Evolutionary conservation across 2,329 filamentous ascomycete genomes (phyloP).

Genomic region (Colletotrichum sansevieriae): DNA sequence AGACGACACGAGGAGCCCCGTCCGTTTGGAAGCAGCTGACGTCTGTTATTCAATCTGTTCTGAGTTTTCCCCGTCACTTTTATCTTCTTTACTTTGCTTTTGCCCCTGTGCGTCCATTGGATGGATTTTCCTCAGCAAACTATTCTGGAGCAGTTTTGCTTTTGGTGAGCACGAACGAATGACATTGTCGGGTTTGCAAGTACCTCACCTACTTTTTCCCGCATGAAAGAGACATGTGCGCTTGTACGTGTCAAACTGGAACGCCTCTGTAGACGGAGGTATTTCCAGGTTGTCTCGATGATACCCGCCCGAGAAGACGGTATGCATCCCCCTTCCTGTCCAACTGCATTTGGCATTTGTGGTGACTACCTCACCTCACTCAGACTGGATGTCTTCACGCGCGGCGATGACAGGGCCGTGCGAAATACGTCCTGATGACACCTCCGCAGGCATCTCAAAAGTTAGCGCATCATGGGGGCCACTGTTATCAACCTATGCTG

Average conservation of each 20-base stretch:
- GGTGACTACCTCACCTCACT: neutral
- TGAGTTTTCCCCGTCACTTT: neutral
- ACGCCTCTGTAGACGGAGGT: neutral
- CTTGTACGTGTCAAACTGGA: neutral
- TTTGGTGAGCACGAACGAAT: neutral
- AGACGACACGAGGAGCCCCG: neutral
- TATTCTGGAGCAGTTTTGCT: neutral
- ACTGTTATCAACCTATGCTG: too few relatives aligned
- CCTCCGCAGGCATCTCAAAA: too few relatives aligned
- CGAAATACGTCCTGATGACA: neutral
- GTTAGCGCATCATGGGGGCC: too few relatives aligned
- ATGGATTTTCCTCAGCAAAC: constrained; percentile 1
- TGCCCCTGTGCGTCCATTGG: neutral
- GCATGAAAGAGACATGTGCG: neutral
- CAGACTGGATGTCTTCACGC: neutral
- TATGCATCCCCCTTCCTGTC: neutral
- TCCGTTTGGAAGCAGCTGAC: too few relatives aligned
- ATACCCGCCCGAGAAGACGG: neutral
- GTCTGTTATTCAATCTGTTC: neutral
- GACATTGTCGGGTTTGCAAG: neutral
- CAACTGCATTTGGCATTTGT: too few relatives aligned
- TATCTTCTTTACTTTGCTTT: neutral
- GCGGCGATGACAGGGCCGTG: neutral
- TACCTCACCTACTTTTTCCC: neutral
- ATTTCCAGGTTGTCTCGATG: neutral